Evolutionary conservation across 2,329 filamentous ascomycete species (phyloP), one percentile per base, ranked within the genome.

Genomic region (Aspergillus vadensis): DNA sequence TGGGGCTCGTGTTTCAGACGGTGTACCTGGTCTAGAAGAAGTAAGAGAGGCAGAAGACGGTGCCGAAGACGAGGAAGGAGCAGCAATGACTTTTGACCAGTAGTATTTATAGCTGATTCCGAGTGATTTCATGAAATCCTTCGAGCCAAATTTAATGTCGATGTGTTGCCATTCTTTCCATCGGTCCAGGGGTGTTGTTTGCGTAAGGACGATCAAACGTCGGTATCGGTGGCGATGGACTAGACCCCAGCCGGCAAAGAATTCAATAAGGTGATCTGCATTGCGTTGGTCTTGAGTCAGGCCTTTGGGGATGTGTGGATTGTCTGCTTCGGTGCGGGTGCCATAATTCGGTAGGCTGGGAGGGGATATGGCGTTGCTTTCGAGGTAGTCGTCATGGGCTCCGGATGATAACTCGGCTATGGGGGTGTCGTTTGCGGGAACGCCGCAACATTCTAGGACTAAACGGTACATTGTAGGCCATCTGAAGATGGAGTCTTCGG

Each of bases 211-310:
- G 25, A 69, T 21, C 25, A 76, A 77, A 8, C 68, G 69, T 7
- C 75, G 70, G 52, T 74, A 74, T 7, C 67, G 67, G 15, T 74
- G 60, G 4, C 65, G 64, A 52, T 78, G 69, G 12, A 74, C 57
- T 5, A 77, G 57, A 2, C 66, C 64, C 75, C 74, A 79, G 8
- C 74, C 76, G 1, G 76, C 73, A 49, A 78, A 78, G 30, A 74
- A 72, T 56, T 79, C 75, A 5, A 74, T 67, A 1, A 79, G 66
- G 56, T 74, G 73, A 48, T 79, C 76, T 8, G 73, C 64, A 39
- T 77, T 67, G 23, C 70, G 66, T 23, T 72, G 67, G 10, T 66
- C 62, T 44, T 72, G 70, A 2, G 63, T 69, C n/a, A 72, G 60
- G 5, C 65, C 65, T 15, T 60, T 69, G 1, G 70, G 72, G 8